Evolutionary conservation across 2,329 filamentous ascomycete species (phyloP), one percentile per base, ranked within the genome.

Genomic region (Cytospora leucostoma): DNA sequence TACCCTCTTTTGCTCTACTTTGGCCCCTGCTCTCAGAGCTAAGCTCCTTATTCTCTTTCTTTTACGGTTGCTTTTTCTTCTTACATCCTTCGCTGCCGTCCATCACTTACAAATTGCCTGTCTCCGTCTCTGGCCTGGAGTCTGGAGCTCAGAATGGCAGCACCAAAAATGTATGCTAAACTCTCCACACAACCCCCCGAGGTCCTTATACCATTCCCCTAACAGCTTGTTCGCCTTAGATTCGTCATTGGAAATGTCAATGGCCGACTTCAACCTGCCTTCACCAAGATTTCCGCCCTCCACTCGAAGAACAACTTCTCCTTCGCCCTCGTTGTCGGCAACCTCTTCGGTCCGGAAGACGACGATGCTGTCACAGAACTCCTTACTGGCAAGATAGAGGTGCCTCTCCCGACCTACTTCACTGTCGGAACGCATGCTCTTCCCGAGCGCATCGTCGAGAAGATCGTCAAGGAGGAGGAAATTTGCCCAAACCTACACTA

Each of bases 401-500:
- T 98, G 5, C 88, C 93, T 3, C 79, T 98, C 0, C 88, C 93
- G 1, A 96, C 90, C 10, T 99, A 99, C 78, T 99, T 98, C 74
- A 92, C 91, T 3, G 82, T 97, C 65, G 93, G 91, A 68, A 87
- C 81, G 44, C 82, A 82, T 54, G 78, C 88, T n/a, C 80, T 99
- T 7, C 95, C 95, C 0, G 75, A 81, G 3, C 78, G 80, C 35
- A 84, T 97, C 27, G 80, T 90, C 21, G 85, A 90, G 71, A 93
- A 88, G 73, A 83, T 98, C 59, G 84, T 92, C 71, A 83, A 84
- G 38, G 86, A 90, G 66, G 88, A 88, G 71, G 86, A 88, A 69
- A 83, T 99, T 19, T 97, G 93, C 73, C 84, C 89, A n/a, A 98
- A 99, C 73, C 84, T 99, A 12, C 91, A 92, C 76, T 96, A 90